phyloP scores from a whole-genome alignment of 306 rosid genomes.

The Hippophae gyantsensis region DNA sequence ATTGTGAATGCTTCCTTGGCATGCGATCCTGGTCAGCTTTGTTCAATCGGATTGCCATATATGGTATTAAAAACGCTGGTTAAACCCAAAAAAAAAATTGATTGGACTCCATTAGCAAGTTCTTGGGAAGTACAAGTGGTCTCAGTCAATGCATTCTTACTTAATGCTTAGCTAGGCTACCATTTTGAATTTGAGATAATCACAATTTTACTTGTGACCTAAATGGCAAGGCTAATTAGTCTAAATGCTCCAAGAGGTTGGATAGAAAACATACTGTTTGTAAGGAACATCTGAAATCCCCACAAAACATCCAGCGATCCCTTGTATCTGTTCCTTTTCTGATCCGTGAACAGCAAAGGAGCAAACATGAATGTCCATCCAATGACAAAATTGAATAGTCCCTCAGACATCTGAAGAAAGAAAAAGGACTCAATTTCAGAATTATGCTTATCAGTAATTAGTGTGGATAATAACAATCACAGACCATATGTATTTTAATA shows the following conservation, averaged over 20 bases:
- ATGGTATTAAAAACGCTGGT: slow-evolving; percentile 83
- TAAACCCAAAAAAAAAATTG: slow-evolving; percentile 12
- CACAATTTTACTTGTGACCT: slow-evolving; percentile 2
- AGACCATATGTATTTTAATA: neutral
- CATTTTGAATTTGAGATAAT: neutral
- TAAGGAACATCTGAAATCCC: slow-evolving; percentile 88
- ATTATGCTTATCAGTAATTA: neutral
- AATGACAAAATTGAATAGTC: slow-evolving; percentile 80
- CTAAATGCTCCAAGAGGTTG: slow-evolving; percentile 3
- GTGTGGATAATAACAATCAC: slow-evolving; percentile 1
- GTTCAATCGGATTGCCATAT: slow-evolving; percentile 88
- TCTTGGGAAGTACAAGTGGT: slow-evolving; percentile 1
- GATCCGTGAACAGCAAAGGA: slow-evolving; percentile 73
- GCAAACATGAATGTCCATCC: slow-evolving; percentile 96
- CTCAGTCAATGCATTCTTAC: neutral
- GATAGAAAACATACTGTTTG: slow-evolving; percentile 56
- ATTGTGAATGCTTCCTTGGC: slow-evolving; percentile 41
- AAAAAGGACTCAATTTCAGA: slow-evolving; percentile 15
- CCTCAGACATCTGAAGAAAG: slow-evolving; percentile 64
- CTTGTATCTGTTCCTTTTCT: slow-evolving; percentile 50
- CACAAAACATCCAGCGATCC: slow-evolving; percentile 66
- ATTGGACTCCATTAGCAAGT: neutral
- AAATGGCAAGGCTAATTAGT: slow-evolving; percentile 8
- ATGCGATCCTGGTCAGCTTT: slow-evolving; percentile 28
- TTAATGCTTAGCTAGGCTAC: neutral